Base-by-base conservation (phyloP, 2,329 filamentous ascomycete genomes). In the Niveomyces coronatus region DNA sequence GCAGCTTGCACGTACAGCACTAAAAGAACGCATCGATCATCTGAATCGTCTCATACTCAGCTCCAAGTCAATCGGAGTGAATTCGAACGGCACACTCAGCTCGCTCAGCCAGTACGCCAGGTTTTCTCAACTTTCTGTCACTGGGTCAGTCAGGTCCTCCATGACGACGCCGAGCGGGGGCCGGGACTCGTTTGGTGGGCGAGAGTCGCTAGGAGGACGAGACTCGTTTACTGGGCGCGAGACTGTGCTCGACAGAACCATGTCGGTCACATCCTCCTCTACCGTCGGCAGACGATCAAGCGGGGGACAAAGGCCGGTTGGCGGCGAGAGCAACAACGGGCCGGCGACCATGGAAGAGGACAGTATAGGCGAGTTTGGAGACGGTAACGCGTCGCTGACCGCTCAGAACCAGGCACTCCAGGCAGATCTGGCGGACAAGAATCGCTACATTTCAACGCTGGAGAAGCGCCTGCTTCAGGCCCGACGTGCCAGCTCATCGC, bases 11-110 rank as follows among this genome's bases (percentile, higher is more conserved):
- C 79, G 91, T 29, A 98, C 91, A 1, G 91, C 91, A 1, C 65
- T 98, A 39, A 98, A 96, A 58, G 91, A 98, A 65, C 81, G 91
- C 20, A 98, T 98, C 50, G 88, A 95, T 56, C 91, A 98, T 59
- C 70, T 98, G 32, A 98, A 96, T 61, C 80, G 89, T 33, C 68
- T 98, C 35, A 96, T 98, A 46, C 65, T 98, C 43, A 94, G 86
- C 56, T 96, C 89, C 13, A 95, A 95, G 56, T 96, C 89, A 5
- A 83, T 85, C 5, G 91, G 91, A 5, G 91, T 98, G 39, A 98
- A 98, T 58, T 71, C 68, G 22, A 81, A 79, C 47, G 79, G 82
- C 16, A 78, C 79, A 1, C 78, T 79, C 48, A 85, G 79, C 49
- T 73, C 79, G 2, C 64, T 86, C 44, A 71, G 79, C 40, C 73